Base-by-base conservation (phyloP, 2,329 filamentous ascomycete genomes). In the Achaetomium macrosporum region DNA sequence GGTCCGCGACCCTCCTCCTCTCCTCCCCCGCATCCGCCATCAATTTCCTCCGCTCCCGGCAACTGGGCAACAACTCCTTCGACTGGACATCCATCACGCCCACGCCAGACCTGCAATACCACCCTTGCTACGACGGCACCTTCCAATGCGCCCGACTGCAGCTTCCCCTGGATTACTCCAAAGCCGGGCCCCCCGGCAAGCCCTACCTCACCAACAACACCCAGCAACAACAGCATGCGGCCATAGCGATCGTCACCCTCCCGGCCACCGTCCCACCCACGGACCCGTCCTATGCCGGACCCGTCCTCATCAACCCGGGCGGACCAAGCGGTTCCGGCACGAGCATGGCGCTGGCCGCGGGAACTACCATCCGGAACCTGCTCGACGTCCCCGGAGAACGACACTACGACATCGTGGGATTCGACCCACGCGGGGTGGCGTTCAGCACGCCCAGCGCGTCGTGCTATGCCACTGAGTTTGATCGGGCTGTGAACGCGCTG, bases 381-480 rank as follows among this genome's bases (percentile, higher is more conserved):
- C 59, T 72, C 19, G 72, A 72, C 36, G 51, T 56, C 1, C 51
- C 51, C 6, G 51, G 35, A 1, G 35, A 39, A 16, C 41, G 49
- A 2, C 66, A 72, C 36, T 67, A 69, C 55, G 73, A 76, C 51
- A 61, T 76, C 15, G 66, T 77, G 45, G 70, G 72, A 0, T 76
- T 76, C 49, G 74, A 77, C 58, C 74, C 74, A 2, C 69, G 74
- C 16, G 74, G 74, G 50, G 64, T 70, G 46, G 68, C 68, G 29
- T 64, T 62, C 29, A 73, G 67, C 6, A 68, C 65, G 1, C 72
- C 71, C 1, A 57, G 61, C 33, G 67, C 68, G n/a, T 64, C 70
- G 54, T 74, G 71, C 56, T 73, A 55, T 39, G 7, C 9, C 5
- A 20, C 6, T 2, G 47, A 48, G 19, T 47, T 51, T 15, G 41